Evolutionary conservation across 1,284 basidiomycete species (phyloP), one percentile per base, ranked within the genome.

Genomic region (Tremellales sp.): DNA sequence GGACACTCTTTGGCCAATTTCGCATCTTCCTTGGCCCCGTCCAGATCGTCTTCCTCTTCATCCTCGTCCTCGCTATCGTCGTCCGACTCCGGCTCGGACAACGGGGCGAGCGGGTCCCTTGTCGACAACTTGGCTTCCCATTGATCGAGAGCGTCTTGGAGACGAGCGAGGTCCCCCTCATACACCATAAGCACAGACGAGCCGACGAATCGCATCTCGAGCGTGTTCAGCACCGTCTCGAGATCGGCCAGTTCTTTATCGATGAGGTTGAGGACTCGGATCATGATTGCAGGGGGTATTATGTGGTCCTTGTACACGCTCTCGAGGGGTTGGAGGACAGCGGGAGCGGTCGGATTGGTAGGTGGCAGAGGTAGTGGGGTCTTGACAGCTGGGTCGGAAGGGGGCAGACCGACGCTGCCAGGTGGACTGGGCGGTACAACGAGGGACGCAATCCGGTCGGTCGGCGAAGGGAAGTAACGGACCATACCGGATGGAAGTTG

Each of bases 181-280:
- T 93, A 94, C 12, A 93, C 76, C 42, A 97, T 77, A 43, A 97
- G 75, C 36, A 96, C 66, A 54, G 87, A 91, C 21, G 79, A 81
- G 4, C 87, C 91, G 23, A 92, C 81, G 76, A 96, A 87, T 12
- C 89, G 81, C 58, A 91, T 73, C 57, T 96, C 84, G 8, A 86
- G 70, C 1, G 69, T 54, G 0, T 76, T 62, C 37, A 91, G 71
- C 0, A 80, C 77, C 0, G 74, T 68, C 10, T 78, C 46, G 26
- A 90, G 72, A 27, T 83, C 78, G 13, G 73, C 70, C 8, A 81
- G 75, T 33, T 91, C 75, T 7, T 72, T 75, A 2, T 78, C 67
- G 4, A 73, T 45, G 8, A 59, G 33, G 10, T 40, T 24, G 2
- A 94, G 77, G 43, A 91, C 77, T 0, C 81, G 79, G 4, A 84